These are phyloP conservation scores for Paramecium sonneborni DNA, from an alignment of 73 alveolate species.

Conservation along the genomic window DNA sequence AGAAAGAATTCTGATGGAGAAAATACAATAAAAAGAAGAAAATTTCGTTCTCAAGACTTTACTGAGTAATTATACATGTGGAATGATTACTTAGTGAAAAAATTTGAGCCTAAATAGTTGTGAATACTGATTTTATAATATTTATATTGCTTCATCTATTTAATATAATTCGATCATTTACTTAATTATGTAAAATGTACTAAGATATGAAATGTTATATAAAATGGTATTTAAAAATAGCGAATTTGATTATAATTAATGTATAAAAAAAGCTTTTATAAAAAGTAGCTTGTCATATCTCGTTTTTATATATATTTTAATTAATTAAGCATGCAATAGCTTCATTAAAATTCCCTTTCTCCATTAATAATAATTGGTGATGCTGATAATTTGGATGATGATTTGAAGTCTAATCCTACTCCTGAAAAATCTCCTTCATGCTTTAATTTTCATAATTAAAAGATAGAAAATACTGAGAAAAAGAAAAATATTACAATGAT, in stretches of 20 bases:
- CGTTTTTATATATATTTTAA: neutral
- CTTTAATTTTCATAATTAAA: neutral
- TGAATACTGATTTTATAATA: neutral
- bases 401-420: neutral
- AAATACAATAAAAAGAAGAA: neutral
- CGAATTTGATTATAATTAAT: neutral
- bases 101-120: constrained; percentile 5
- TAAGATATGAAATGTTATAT: neutral
- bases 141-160: neutral
- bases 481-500: neutral
- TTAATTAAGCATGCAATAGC: neutral
- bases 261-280: neutral
- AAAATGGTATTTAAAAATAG: neutral
- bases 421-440: neutral
- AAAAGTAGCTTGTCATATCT: neutral
- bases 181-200: neutral
- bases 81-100: constrained; percentile 13
- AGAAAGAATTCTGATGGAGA: constrained; percentile 29
- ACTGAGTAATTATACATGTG: neutral
- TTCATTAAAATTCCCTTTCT: neutral
- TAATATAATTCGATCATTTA: neutral
- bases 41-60: constrained; percentile 3
- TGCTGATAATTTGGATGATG: neutral
- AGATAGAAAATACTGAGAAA: neutral
- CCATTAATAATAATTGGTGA: too few species aligned